phyloP scores from a whole-genome alignment of 2,329 filamentous ascomycete genomes.

The Cercospora beticola region DNA sequence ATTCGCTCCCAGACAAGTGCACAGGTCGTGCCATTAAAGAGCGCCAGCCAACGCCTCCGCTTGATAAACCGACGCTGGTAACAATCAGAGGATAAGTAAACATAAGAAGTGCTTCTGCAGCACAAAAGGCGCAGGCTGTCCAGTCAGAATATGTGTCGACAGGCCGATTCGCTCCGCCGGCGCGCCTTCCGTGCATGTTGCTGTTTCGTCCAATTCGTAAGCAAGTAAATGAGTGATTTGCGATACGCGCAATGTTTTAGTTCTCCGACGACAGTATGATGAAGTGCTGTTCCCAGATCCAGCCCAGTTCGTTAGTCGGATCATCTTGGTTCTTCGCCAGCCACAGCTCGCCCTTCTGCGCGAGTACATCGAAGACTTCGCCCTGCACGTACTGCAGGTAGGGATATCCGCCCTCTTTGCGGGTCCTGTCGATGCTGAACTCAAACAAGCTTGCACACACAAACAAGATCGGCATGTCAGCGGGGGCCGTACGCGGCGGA shows the following conservation, averaged over 20 bases:
- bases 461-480: conserved; percentile 65
- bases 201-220: background rate
- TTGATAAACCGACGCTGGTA: conserved; percentile 8
- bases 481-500: conserved; percentile 22
- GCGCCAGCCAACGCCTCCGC: conserved; percentile 6
- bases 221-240: background rate
- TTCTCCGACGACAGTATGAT: conserved; percentile 33
- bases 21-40: conserved; percentile 1
- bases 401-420: conserved; percentile 90
- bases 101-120: conserved; percentile 1
- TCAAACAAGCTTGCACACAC: conserved; percentile 92
- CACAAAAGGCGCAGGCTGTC: background rate
- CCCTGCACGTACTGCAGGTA: conserved; percentile 95
- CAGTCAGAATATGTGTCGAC: background rate
- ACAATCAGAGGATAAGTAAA: conserved; percentile 7
- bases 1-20: conserved; percentile 7
- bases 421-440: conserved; percentile 91
- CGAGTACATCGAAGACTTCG: conserved; percentile 74
- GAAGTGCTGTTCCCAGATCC: conserved; percentile 99
- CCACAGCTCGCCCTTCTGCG: conserved; percentile 96
- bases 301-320: conserved; percentile 72
- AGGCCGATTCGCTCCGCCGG: background rate
- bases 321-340: conserved; percentile 97
- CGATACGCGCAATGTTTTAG: background rate
- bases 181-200: background rate